Evolutionary conservation across 2,329 filamentous ascomycete genomes (phyloP), one percentile per base, ranked within the genome.

Genomic region (Grosmannia huntii): DNA sequence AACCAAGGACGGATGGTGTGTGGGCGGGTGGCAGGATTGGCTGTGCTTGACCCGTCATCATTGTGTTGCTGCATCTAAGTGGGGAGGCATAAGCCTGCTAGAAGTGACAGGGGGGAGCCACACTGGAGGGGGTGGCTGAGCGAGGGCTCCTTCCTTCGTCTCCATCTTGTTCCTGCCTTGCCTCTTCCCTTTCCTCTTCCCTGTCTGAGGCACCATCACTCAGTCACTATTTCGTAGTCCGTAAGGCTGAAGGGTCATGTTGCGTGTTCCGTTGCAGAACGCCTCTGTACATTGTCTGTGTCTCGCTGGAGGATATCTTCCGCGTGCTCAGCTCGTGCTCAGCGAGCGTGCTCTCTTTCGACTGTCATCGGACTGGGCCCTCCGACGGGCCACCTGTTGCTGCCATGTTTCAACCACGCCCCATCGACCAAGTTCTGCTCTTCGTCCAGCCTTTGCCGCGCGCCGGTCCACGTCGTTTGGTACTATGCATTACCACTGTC

Each of bases 61-160:
- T 28, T 16, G 27, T 54, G 41, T 23, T 56, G 58, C 60, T 57
- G 57, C 59, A 60, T 41, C 59, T 50, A 62, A 63, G 62, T 60
- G 60, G 62, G 59, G 60, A 33, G 46, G 44, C 44, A 49, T 60
- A 53, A 63, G 60, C 59, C 54, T 44, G 55, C 41, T 36, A 49
- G 41, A 48, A 21, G 10, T 12, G 54, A 28, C 25, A 23, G 41
- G 54, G 53, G 25, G n/a, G 53, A 9, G 36, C 28, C 31, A 41
- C 38, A n/a, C 12, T 55, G 23, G 38, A 53, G 36, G 38, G 36
- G 54, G 54, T 48, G 41, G 54, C 52, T 54, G 52, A 33, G 51
- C 25, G 25, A 52, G 6, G 10, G 28, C 41, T 21, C 9, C 9
- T 10, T 14, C 46, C 23, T 3, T 25, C n/a, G n/a, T 19, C 2